A percentile compares a stretch with the other conserved stretches of the same genome.
Evolutionary conservation across 176 grass and related monocot genomes (phyloP).

Genomic region (Chrysopogon serrulatus): DNA sequence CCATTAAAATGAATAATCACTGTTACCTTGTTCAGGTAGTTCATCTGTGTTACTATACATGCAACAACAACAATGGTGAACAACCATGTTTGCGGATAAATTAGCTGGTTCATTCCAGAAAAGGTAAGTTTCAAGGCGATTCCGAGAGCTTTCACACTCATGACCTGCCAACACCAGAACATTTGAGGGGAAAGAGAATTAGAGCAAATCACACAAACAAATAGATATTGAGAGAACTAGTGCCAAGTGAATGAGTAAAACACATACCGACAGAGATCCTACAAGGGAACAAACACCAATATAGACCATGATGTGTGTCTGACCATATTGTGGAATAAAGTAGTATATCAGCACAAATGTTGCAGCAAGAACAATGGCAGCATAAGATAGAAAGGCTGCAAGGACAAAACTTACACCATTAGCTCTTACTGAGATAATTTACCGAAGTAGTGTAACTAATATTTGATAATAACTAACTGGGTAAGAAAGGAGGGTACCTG

Average conservation of each 20-base stretch:
- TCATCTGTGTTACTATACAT: slow-evolving; percentile 90
- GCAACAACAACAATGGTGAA: slow-evolving; percentile 80
- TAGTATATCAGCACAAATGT: slow-evolving; percentile 82
- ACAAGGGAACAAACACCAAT: slow-evolving; percentile 97
- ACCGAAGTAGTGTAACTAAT: background rate
- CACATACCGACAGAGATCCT: slow-evolving; percentile 86
- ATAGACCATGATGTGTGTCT: slow-evolving; percentile 97
- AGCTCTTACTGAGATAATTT: slow-evolving; percentile 4
- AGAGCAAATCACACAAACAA: background rate
- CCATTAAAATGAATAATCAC: background rate
- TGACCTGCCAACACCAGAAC: slow-evolving; percentile 65
- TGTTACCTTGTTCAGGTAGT: slow-evolving; percentile 98
- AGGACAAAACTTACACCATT: background rate
- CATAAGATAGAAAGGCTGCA: slow-evolving; percentile 87
- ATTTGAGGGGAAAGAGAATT: background rate
- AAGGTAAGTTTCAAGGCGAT: slow-evolving; percentile 95
- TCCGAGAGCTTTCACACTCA: slow-evolving; percentile 98
- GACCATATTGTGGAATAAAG: slow-evolving; percentile 84
- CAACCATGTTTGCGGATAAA: slow-evolving; percentile 92
- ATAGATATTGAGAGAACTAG: background rate
- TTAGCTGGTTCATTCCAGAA: slow-evolving; percentile 89
- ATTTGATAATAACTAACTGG: background rate
- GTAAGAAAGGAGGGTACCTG: slow-evolving; percentile 50
- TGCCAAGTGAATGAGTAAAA: background rate
- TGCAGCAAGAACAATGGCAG: slow-evolving; percentile 52